Conservation (phyloP, 1,284 basidiomycete genomes). For the Boletus smithii region DNA sequence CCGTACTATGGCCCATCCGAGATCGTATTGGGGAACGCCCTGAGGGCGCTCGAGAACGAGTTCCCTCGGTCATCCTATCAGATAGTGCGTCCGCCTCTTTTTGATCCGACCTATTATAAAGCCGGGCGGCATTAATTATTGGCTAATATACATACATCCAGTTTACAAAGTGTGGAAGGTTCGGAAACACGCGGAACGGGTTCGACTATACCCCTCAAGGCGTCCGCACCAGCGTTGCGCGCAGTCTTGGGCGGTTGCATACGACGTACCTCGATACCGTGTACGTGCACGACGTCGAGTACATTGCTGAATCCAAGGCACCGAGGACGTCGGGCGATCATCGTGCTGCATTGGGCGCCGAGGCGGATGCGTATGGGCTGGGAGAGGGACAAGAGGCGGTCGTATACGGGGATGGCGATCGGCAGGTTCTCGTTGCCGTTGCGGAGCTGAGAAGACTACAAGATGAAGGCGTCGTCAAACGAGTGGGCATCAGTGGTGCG, state of each 20-base stretch:
- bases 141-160: background rate
- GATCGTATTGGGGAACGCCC: conserved; percentile 76
- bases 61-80: conserved; percentile 81
- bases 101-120: background rate
- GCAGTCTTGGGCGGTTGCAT: conserved; percentile 71
- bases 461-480: conserved; percentile 71
- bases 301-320: conserved; percentile 60
- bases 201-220: conserved; percentile 81
- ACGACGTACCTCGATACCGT: conserved; percentile 84
- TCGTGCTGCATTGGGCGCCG: conserved; percentile 48
- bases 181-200: conserved; percentile 53
- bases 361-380: conserved; percentile 61
- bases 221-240: conserved; percentile 68
- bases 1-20: conserved; percentile 91
- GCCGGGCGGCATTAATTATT: too few relatives aligned
- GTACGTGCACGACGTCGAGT: conserved; percentile 93
- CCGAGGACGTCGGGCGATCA: conserved; percentile 56
- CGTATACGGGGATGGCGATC: conserved; percentile 76
- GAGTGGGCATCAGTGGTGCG: conserved; percentile 84
- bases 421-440: conserved; percentile 72
- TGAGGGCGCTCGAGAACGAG: conserved; percentile 61
- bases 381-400: conserved; percentile 53
- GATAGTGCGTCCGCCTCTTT: conserved; percentile 46
- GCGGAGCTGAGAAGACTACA: conserved; percentile 73
- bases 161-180: conserved; percentile 95